phyloP scores from a whole-genome alignment of 768 basidiomycete genomes.

The Kwoniella mangroviensis region DNA sequence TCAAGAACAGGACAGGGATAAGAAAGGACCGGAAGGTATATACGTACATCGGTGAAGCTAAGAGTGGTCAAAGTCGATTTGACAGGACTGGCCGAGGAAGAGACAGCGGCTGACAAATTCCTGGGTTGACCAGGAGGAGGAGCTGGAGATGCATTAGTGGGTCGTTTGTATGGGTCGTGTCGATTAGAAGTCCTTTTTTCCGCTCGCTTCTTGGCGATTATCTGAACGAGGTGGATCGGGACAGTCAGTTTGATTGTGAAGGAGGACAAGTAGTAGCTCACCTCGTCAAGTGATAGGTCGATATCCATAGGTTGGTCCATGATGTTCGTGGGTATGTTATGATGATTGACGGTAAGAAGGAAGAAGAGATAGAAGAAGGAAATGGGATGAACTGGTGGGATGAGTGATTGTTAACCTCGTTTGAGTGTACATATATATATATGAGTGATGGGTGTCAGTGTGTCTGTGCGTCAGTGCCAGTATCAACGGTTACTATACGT shows the following conservation, averaged over 20 bases:
- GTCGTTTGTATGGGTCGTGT: not conserved
- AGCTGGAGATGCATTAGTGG: not conserved
- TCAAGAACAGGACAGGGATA: not conserved
- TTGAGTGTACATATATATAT: not conserved
- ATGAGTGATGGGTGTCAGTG: too few species aligned
- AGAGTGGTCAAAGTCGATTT: not conserved
- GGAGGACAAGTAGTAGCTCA: not conserved
- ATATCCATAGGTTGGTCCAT: slow-evolving; percentile 23
- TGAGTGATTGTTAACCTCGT: not conserved
- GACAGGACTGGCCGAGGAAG: not conserved
- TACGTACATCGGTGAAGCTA: not conserved
- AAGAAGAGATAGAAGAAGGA: not conserved
- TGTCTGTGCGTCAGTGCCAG: too few species aligned
- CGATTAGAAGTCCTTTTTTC: not conserved
- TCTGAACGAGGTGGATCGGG: not conserved
- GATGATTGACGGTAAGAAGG: not conserved
- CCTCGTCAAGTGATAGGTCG: slow-evolving; percentile 20
- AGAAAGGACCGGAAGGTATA: not conserved
- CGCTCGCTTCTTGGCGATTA: slow-evolving; percentile 13
- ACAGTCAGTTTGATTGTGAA: not conserved
- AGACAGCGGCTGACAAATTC: not conserved
- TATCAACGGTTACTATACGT: too few species aligned
- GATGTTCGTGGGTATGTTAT: not conserved
- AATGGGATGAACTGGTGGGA: not conserved
- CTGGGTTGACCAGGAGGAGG: not conserved